These are phyloP conservation scores for Choiromyces venosus DNA, from an alignment of 495 filamentous ascomycete genomes.

Conservation along the genomic window DNA sequence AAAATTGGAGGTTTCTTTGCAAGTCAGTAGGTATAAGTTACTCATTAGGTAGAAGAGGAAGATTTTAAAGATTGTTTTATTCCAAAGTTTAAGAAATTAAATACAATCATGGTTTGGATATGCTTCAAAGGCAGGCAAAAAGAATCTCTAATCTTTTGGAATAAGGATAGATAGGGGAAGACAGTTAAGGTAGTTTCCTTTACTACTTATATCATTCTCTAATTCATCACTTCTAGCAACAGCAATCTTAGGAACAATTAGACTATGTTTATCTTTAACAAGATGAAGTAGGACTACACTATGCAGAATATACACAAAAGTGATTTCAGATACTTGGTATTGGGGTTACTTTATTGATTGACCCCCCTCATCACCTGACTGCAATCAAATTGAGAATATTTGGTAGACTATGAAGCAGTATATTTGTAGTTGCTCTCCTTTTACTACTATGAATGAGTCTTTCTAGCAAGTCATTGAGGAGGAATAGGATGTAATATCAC, in stretches of 20 bases:
- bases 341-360: constrained; percentile 2
- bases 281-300: neutral
- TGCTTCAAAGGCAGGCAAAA: neutral
- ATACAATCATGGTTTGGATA: neutral
- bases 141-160: constrained; percentile 13
- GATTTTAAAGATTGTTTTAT: neutral
- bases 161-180: constrained; percentile 7
- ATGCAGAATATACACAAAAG: neutral
- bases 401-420: constrained; percentile 2
- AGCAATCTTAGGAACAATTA: neutral
- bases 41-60: neutral
- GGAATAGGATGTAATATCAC: constrained; percentile 7
- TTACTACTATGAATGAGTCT: neutral
- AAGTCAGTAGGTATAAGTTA: neutral
- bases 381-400: constrained; percentile 12
- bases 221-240: constrained; percentile 5
- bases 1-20: neutral
- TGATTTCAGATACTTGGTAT: neutral
- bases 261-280: constrained; percentile 4
- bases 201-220: constrained; percentile 5
- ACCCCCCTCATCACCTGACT: neutral
- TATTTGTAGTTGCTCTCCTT: neutral
- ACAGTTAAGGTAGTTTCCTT: constrained; percentile 1
- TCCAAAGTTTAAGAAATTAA: neutral
- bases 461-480: constrained; percentile 3